Evolutionary conservation across 305 asterid species (phyloP).

Genomic region (Fraxinus angustifolia): DNA sequence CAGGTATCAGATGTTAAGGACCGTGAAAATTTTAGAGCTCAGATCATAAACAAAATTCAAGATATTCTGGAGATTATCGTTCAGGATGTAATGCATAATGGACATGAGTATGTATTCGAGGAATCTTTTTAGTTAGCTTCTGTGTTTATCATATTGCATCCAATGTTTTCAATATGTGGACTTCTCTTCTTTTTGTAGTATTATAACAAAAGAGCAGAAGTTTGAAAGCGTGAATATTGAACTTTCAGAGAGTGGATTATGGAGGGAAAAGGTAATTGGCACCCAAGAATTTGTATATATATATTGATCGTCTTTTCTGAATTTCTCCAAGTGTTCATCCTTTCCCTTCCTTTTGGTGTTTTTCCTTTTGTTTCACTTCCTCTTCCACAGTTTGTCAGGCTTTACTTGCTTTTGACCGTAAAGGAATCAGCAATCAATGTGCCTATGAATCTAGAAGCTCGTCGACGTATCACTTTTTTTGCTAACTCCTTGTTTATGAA

Average conservation of each 20-base stretch:
- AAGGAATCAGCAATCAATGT: conserved; percentile 97
- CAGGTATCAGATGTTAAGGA: conserved; percentile 64
- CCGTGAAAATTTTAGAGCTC: conserved; percentile 43
- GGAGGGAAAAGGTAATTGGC: conserved; percentile 89
- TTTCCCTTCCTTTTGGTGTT: conserved; percentile 11
- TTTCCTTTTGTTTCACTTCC: conserved; percentile 21
- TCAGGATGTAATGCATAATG: conserved; percentile 81
- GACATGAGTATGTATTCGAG: conserved; percentile 56
- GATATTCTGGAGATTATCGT: conserved; percentile 83
- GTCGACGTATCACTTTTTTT: conserved; percentile 89
- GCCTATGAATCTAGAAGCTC: conserved; percentile 94
- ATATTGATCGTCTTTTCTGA: conserved; percentile 5
- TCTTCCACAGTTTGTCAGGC: conserved; percentile 73
- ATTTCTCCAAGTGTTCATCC: background rate
- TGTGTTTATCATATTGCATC: conserved; percentile 18
- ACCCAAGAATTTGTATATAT: conserved; percentile 16
- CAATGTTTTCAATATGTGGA: conserved; percentile 15
- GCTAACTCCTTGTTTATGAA: conserved; percentile 94
- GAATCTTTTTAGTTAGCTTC: conserved; percentile 16
- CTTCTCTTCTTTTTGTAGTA: conserved; percentile 39
- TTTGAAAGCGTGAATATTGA: conserved; percentile 62
- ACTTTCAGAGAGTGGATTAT: conserved; percentile 45
- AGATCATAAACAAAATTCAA: conserved; percentile 78
- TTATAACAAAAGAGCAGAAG: conserved; percentile 63
- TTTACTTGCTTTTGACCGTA: conserved; percentile 83